These are phyloP conservation scores for Tolypocladium tropicale DNA, from an alignment of 2,329 filamentous ascomycete species.

Conservation along the genomic window DNA sequence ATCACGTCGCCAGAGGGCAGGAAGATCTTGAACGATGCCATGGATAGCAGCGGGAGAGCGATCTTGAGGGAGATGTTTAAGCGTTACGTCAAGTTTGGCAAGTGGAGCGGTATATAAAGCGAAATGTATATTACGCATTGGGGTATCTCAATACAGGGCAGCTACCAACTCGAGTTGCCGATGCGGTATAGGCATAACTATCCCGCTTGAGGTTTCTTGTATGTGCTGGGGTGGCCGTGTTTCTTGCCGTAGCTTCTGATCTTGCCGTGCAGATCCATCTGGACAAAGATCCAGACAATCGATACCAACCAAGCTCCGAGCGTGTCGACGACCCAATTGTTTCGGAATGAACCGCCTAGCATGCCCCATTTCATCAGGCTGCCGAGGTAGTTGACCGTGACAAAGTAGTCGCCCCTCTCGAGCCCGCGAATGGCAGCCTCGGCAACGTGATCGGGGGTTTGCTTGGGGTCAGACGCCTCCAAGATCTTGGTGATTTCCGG, in stretches of 20 bases:
- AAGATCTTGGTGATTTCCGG: slow-evolving; percentile 68
- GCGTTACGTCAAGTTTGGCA: slow-evolving; percentile 51
- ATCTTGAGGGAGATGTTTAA: slow-evolving; percentile 49
- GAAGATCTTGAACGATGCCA: slow-evolving; percentile 47
- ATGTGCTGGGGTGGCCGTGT: slow-evolving; percentile 47
- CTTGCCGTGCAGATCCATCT: slow-evolving; percentile 45
- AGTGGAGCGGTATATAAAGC: slow-evolving; percentile 48
- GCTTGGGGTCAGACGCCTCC: slow-evolving; percentile 72
- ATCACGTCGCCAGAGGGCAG: slow-evolving; percentile 45
- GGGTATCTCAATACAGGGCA: slow-evolving; percentile 4
- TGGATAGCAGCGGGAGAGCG: slow-evolving; percentile 49
- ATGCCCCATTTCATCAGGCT: slow-evolving; percentile 56
- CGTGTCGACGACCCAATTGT: slow-evolving; percentile 51
- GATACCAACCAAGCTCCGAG: slow-evolving; percentile 42
- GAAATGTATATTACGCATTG: neutral
- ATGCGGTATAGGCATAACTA: neutral
- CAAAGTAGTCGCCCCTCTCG: slow-evolving; percentile 69
- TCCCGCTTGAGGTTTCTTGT: slow-evolving; percentile 21
- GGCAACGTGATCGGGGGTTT: slow-evolving; percentile 72
- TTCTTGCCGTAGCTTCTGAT: slow-evolving; percentile 45
- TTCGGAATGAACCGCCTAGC: slow-evolving; percentile 45
- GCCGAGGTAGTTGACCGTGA: slow-evolving; percentile 67
- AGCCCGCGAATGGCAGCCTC: slow-evolving; percentile 57
- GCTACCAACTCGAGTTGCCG: neutral
- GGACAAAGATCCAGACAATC: slow-evolving; percentile 48